A percentile compares a stretch with the other conserved stretches of the same genome.
These are phyloP conservation scores for Daldinia sp. DNA, from an alignment of 2,329 filamentous ascomycete genomes.

Conservation along the genomic window DNA sequence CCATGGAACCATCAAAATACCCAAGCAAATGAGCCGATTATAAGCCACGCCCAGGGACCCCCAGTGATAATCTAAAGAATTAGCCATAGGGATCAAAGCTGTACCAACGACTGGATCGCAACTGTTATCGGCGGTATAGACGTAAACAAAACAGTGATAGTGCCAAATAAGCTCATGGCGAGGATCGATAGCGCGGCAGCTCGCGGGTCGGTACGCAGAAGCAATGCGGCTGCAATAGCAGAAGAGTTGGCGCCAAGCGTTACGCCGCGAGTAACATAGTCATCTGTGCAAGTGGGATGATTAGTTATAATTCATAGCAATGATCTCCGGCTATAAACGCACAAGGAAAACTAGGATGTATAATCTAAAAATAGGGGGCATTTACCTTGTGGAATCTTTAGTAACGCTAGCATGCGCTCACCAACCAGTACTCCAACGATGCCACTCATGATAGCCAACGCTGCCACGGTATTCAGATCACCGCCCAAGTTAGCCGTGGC, in stretches of 20 bases:
- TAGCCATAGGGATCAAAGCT: conserved; percentile 43
- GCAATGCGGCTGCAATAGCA: conserved; percentile 65
- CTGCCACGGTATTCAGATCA: conserved; percentile 63
- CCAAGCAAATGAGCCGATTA: not conserved
- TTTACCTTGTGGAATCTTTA: conserved; percentile 63
- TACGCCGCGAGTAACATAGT: conserved; percentile 70
- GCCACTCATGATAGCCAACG: conserved; percentile 66
- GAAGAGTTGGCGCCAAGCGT: conserved; percentile 68
- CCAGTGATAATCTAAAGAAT: not conserved
- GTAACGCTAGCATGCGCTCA: conserved; percentile 54
- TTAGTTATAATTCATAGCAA: not conserved
- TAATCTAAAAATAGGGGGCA: not conserved
- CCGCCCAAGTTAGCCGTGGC: conserved; percentile 65
- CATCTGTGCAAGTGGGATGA: conserved; percentile 51
- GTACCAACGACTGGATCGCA: conserved; percentile 58
- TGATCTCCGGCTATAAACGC: too few relatives aligned
- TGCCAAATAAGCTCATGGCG: conserved; percentile 68
- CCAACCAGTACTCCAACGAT: conserved; percentile 67
- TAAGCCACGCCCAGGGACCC: not conserved
- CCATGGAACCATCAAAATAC: not conserved
- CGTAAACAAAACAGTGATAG: conserved; percentile 65
- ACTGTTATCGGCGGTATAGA: conserved; percentile 62
- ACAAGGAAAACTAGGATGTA: too few relatives aligned
- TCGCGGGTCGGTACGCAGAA: conserved; percentile 64
- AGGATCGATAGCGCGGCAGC: conserved; percentile 67